Evolutionary conservation across 2,329 filamentous ascomycete species (phyloP).

Genomic region (Penicillium thymicola): DNA sequence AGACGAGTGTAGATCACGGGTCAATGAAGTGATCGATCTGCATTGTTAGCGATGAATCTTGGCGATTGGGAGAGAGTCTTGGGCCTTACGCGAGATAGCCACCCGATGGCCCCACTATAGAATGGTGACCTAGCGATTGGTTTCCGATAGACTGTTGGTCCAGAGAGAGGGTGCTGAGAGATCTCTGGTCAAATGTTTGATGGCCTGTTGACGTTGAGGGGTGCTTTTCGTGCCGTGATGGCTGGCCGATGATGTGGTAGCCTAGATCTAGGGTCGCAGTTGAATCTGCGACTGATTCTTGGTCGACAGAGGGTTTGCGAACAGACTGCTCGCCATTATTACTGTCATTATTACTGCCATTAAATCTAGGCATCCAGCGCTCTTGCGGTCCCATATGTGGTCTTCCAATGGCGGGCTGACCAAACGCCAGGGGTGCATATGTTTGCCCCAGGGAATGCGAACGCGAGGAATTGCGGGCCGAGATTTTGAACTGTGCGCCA

Average conservation of each 20-base stretch:
- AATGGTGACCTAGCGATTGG: conserved; percentile 1
- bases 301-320: not conserved
- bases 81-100: not conserved
- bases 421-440: not conserved
- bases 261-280: not conserved
- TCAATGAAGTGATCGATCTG: conserved; percentile 7
- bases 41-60: conserved; percentile 4
- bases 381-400: not conserved
- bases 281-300: not conserved
- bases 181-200: not conserved
- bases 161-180: not conserved
- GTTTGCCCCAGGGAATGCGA: not conserved
- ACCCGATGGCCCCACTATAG: not conserved
- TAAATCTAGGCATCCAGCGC: not conserved
- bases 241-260: not conserved
- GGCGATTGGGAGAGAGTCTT: not conserved
- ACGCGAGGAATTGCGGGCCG: not conserved
- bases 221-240: not conserved
- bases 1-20: conserved; percentile 7
- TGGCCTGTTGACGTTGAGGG: not conserved
- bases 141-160: not conserved
- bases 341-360: not conserved
- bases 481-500: not conserved
- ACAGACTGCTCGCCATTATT: not conserved
- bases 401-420: conserved; percentile 4